Conservation (phyloP, 768 basidiomycete species). For the Amanita phalloides region DNA sequence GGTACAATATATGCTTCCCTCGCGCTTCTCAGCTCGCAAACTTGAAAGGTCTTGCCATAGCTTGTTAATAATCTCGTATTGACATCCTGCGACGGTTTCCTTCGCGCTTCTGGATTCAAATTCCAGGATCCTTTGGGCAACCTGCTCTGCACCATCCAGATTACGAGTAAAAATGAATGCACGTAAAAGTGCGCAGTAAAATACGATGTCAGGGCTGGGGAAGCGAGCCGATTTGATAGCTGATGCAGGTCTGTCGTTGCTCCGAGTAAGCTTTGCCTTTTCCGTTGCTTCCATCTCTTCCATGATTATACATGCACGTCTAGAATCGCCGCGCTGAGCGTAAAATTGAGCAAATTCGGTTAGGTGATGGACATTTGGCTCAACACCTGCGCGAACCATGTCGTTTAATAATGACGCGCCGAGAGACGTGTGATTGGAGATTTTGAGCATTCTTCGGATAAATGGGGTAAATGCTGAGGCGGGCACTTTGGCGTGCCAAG, state of each 20-base stretch:
- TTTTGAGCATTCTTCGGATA: conserved; percentile 26
- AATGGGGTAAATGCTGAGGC: conserved; percentile 42
- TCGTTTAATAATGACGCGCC: conserved; percentile 36
- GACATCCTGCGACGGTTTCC: neutral
- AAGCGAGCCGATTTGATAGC: neutral
- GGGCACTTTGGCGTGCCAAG: conserved; percentile 19
- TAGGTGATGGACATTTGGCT: conserved; percentile 35
- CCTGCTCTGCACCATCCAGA: conserved; percentile 9
- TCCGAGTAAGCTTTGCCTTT: neutral
- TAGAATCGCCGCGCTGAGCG: conserved; percentile 25
- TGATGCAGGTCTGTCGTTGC: neutral
- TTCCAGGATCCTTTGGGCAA: conserved; percentile 3
- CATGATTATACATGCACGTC: conserved; percentile 29
- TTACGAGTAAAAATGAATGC: conserved; percentile 12
- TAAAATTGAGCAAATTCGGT: conserved; percentile 38
- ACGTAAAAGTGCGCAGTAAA: conserved; percentile 15
- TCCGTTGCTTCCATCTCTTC: conserved; percentile 23
- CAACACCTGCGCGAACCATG: conserved; percentile 36
- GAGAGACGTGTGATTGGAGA: conserved; percentile 6
- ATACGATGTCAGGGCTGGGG: conserved; percentile 12
- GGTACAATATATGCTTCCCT: neutral
- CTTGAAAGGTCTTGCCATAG: neutral
- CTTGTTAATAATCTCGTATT: neutral
- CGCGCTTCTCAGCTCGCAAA: neutral
- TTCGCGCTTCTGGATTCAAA: conserved; percentile 1